Evolutionary conservation across 179 eudicot genomes (phyloP).

Genomic region (Gypsophila paniculata): DNA sequence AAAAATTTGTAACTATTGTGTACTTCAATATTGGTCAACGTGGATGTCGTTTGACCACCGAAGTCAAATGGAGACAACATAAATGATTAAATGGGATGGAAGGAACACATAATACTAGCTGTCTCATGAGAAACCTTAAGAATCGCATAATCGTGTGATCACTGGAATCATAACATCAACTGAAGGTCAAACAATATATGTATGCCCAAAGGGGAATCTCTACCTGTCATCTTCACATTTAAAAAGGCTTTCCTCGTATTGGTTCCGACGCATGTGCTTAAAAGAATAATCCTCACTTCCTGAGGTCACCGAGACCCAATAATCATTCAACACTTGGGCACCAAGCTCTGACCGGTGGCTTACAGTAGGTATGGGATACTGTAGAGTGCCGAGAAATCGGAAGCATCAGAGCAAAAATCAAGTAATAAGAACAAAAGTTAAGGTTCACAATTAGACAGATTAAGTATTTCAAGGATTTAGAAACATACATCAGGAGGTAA

Average conservation of each 20-base stretch:
- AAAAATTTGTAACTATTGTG: too few relatives aligned
- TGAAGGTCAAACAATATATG: neutral
- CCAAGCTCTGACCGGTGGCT: conserved; percentile 86
- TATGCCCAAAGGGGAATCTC: conserved; percentile 7
- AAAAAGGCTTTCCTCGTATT: conserved; percentile 91
- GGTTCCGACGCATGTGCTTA: conserved; percentile 94
- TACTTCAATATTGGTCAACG: too few relatives aligned
- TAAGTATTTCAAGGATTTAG: conserved; percentile 4
- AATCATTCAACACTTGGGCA: conserved; percentile 70
- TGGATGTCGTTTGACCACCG: too few relatives aligned
- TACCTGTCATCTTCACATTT: conserved; percentile 98
- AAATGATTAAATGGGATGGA: neutral
- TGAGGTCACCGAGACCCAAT: conserved; percentile 95
- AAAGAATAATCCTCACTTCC: conserved; percentile 96
- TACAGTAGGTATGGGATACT: conserved; percentile 84
- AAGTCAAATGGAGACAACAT: neutral
- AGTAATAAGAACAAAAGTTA: neutral
- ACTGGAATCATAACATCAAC: neutral
- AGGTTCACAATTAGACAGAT: neutral
- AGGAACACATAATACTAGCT: too few relatives aligned
- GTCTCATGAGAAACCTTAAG: too few relatives aligned
- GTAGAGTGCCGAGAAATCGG: conserved; percentile 23
- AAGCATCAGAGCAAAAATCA: conserved; percentile 14
- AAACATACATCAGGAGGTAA: conserved; percentile 73
- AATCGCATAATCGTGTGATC: neutral